A percentile compares a stretch with the other conserved stretches of the same genome.
phyloP scores from a whole-genome alignment of 345 rosid genomes.

The Salix dunnii region DNA sequence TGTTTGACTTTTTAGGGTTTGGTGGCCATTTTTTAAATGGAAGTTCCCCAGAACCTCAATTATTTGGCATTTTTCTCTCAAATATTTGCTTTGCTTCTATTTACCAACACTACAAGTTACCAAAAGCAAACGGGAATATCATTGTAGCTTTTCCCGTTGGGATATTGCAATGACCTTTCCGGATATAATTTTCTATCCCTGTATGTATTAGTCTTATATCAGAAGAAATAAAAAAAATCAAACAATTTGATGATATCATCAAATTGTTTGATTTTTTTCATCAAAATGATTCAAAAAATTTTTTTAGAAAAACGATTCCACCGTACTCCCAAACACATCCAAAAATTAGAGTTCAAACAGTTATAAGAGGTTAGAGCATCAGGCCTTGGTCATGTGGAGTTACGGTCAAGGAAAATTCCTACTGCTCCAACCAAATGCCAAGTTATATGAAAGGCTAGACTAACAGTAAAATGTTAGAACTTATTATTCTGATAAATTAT shows the following conservation, averaged over 20 bases:
- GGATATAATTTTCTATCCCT: too few relatives aligned
- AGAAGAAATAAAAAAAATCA: too few relatives aligned
- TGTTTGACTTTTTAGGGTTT: background rate
- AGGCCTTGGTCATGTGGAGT: background rate
- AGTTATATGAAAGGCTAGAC: background rate
- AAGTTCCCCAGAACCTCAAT: background rate
- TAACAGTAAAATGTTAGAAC: background rate
- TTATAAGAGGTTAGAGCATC: background rate
- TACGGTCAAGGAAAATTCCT: background rate
- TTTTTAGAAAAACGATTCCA: too few relatives aligned
- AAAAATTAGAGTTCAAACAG: background rate
- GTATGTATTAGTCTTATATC: too few relatives aligned
- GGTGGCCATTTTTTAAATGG: background rate
- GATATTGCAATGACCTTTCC: too few relatives aligned
- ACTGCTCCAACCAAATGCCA: background rate
- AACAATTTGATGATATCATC: too few relatives aligned
- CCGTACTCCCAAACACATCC: too few relatives aligned
- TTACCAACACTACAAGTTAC: background rate
- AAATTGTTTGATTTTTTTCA: too few relatives aligned
- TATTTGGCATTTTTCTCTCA: background rate
- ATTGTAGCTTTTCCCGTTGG: too few relatives aligned
- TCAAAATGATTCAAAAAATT: too few relatives aligned
- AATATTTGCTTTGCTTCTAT: background rate
- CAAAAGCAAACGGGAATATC: too few relatives aligned
- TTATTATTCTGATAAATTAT: background rate